These are phyloP conservation scores for Pleodorina starrii DNA, from an alignment of 139 green algal species.

Conservation along the genomic window DNA sequence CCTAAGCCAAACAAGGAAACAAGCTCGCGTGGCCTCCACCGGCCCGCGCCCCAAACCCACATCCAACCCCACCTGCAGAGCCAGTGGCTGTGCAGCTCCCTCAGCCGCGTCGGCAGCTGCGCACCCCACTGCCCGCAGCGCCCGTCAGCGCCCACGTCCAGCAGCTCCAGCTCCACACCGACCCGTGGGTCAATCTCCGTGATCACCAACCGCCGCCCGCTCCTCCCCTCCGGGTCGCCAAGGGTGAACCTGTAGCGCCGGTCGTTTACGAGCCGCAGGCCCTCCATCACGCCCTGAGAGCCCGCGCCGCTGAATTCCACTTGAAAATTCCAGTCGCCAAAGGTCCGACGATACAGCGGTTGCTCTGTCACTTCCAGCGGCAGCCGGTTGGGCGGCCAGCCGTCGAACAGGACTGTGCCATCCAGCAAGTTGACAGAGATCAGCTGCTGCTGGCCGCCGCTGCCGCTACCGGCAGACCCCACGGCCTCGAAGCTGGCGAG, in stretches of 20 bases:
- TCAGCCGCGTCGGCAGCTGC: constrained; percentile 59
- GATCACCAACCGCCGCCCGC: constrained; percentile 8
- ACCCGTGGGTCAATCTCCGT: constrained; percentile 50
- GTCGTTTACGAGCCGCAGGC: constrained; percentile 28
- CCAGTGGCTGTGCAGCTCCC: constrained; percentile 70
- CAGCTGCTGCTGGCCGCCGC: constrained; percentile 2
- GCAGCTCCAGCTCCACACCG: constrained; percentile 55
- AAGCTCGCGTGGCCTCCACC: too few species aligned
- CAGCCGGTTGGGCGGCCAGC: constrained; percentile 57
- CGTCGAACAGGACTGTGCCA: constrained; percentile 58
- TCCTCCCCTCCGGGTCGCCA: too few species aligned
- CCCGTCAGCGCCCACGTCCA: constrained; percentile 49
- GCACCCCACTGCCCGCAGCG: constrained; percentile 53
- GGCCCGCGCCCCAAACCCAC: too few species aligned
- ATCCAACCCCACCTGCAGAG: constrained; percentile 62
- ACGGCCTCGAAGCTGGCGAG: constrained; percentile 58
- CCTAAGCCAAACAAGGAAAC: too few species aligned
- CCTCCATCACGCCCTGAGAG: constrained; percentile 44
- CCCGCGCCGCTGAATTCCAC: constrained; percentile 24
- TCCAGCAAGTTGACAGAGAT: constrained; percentile 71
- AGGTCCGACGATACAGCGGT: constrained; percentile 65
- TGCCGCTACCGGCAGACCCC: background rate
- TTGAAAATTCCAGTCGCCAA: constrained; percentile 69
- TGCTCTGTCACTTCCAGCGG: constrained; percentile 61
- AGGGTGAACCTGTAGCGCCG: constrained; percentile 36